Percentiles rank a stretch among this genome's conserved stretches.
Conservation (phyloP, 305 asterid genomes). For the Fraxinus sp. region DNA sequence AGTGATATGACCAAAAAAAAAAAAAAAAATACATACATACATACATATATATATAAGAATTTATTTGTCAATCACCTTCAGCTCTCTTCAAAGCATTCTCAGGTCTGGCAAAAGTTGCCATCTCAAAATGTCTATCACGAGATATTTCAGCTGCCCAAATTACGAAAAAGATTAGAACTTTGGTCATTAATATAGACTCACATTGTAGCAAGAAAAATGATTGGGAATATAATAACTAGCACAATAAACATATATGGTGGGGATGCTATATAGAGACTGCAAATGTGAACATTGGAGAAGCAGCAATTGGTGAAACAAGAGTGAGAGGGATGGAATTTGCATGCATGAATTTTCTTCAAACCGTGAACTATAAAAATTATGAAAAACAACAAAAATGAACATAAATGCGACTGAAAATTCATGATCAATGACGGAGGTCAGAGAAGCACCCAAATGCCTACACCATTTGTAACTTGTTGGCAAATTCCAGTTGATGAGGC, state of each 20-base stretch:
- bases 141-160: conserved; percentile 24
- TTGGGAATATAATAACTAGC: neutral
- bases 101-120: conserved; percentile 87
- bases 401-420: neutral
- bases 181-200: neutral
- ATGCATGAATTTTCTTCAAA: neutral
- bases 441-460: neutral
- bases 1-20: neutral
- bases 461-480: neutral
- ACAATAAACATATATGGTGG: neutral
- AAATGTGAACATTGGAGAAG: neutral
- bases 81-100: conserved; percentile 99
- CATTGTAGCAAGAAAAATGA: neutral
- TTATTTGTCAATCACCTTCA: conserved; percentile 55
- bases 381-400: neutral
- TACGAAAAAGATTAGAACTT: neutral
- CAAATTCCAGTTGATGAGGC: neutral
- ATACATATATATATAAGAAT: neutral
- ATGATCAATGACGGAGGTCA: neutral
- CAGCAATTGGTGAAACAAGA: neutral
- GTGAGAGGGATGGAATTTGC: neutral
- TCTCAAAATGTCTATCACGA: conserved; percentile 25
- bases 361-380: neutral
- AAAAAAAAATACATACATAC: too few relatives aligned
- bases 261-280: neutral